A percentile compares a stretch with the other conserved stretches of the same genome.
phyloP scores from a whole-genome alignment of 768 basidiomycete genomes.

The Trametes sanguinea region DNA sequence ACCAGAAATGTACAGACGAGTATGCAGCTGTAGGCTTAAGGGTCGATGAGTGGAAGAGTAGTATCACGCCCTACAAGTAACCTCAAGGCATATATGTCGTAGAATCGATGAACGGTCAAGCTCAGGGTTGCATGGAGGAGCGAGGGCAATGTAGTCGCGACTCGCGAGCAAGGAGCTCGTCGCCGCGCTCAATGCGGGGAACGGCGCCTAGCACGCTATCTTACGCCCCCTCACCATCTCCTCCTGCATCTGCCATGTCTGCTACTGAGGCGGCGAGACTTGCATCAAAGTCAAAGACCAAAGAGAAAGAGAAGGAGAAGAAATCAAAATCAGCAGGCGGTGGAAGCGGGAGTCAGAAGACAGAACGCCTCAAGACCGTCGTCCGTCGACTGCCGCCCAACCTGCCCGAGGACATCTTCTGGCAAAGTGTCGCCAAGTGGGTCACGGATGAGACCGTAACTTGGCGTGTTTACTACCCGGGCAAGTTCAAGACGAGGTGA shows the following conservation, averaged over 20 bases:
- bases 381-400: constrained; percentile 89
- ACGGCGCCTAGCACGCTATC: not conserved
- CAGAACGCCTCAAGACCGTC: constrained; percentile 80
- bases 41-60: no score
- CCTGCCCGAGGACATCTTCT: constrained; percentile 90
- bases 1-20: no score
- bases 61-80: no score
- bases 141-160: constrained; percentile 6
- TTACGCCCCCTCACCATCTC: not conserved
- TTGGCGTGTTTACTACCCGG: constrained; percentile 69
- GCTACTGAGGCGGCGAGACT: not conserved
- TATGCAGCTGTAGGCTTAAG: no score
- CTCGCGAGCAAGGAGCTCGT: not conserved
- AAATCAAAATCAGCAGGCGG: constrained; percentile 18
- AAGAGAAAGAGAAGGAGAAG: constrained; percentile 25
- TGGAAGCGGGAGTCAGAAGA: constrained; percentile 22
- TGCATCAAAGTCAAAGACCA: constrained; percentile 1
- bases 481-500: constrained; percentile 72
- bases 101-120: no score
- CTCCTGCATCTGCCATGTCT: not conserved
- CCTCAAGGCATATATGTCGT: no score
- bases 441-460: constrained; percentile 68
- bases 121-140: constrained; percentile 12
- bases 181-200: not conserved
- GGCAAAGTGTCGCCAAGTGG: constrained; percentile 88